Evolutionary conservation across 2,329 filamentous ascomycete species (phyloP).

Genomic region (Hypoxylon rubiginosum): DNA sequence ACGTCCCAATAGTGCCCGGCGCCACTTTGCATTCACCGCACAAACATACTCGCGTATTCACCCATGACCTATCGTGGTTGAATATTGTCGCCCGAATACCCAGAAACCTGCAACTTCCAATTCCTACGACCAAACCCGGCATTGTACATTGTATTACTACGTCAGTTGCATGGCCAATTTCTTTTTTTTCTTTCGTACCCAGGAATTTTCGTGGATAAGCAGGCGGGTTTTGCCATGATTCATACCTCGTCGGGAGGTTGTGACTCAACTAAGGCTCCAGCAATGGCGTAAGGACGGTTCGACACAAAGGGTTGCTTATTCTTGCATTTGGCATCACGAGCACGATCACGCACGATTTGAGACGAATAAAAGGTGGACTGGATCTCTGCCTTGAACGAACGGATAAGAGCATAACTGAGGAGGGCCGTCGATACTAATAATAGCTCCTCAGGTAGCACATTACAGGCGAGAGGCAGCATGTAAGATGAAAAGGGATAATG

Average conservation of each 20-base stretch:
- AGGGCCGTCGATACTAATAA: not conserved
- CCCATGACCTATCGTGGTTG: conserved; percentile 1
- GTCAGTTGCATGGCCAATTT: conserved; percentile 43
- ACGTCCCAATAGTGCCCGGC: conserved; percentile 40
- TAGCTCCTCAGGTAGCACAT: conserved; percentile 3
- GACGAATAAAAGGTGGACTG: conserved; percentile 25
- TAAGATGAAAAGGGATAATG: not conserved
- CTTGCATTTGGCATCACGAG: conserved; percentile 46
- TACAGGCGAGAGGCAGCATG: not conserved
- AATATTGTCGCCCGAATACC: not conserved
- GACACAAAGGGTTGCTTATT: conserved; percentile 43
- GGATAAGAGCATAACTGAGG: not conserved
- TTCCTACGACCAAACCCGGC: conserved; percentile 8
- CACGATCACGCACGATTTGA: conserved; percentile 33
- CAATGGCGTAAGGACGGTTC: conserved; percentile 48
- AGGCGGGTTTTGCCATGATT: conserved; percentile 45
- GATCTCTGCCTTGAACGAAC: conserved; percentile 22
- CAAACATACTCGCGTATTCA: conserved; percentile 5
- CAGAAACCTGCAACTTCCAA: conserved; percentile 15
- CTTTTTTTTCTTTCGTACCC: conserved; percentile 43
- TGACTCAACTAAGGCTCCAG: conserved; percentile 43
- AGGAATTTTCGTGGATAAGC: conserved; percentile 47
- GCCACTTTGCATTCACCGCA: not conserved
- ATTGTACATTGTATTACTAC: conserved; percentile 47
- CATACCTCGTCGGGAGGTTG: conserved; percentile 36